Conservation (phyloP, 192 early-diverging fungal genomes). For the Phlyctochytrium bullatum region DNA sequence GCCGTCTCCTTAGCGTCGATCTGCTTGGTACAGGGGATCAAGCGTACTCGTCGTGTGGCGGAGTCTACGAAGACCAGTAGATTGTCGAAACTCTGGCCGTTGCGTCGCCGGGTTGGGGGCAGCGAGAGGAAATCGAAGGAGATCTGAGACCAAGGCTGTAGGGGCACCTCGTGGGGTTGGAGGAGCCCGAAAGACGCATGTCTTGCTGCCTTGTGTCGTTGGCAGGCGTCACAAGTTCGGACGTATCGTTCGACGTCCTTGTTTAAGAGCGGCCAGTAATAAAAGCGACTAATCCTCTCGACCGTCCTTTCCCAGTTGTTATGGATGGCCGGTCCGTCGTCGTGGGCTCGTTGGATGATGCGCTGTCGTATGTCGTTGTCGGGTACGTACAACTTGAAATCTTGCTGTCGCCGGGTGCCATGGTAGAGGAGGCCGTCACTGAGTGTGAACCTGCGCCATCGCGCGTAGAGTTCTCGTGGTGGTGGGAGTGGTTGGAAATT, state of each 20-base stretch:
- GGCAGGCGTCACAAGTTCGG: not conserved
- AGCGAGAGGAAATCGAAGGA: constrained; percentile 45
- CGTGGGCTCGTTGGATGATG: constrained; percentile 2
- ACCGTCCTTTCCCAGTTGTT: constrained; percentile 20
- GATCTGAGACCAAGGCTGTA: constrained; percentile 36
- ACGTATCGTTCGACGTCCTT: not conserved
- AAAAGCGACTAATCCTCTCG: constrained; percentile 4
- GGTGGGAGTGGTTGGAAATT: too few species aligned
- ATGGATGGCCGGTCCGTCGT: constrained; percentile 2
- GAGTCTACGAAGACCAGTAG: constrained; percentile 50
- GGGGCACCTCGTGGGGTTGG: constrained; percentile 26
- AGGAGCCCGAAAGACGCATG: constrained; percentile 39
- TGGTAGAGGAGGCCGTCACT: constrained; percentile 8
- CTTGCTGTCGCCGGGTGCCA: not conserved
- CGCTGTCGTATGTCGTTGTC: too few species aligned
- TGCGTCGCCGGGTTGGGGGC: not conserved
- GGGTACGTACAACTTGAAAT: too few species aligned
- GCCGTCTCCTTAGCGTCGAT: constrained; percentile 5
- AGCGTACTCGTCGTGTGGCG: constrained; percentile 32
- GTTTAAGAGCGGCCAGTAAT: constrained; percentile 5
- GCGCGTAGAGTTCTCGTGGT: too few species aligned
- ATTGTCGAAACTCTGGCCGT: constrained; percentile 20
- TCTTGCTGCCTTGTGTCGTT: constrained; percentile 21
- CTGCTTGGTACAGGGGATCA: not conserved
- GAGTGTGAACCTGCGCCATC: not conserved